phyloP scores from a whole-genome alignment of 1,139 yeast genomes.

The Taiozyma sp. region DNA sequence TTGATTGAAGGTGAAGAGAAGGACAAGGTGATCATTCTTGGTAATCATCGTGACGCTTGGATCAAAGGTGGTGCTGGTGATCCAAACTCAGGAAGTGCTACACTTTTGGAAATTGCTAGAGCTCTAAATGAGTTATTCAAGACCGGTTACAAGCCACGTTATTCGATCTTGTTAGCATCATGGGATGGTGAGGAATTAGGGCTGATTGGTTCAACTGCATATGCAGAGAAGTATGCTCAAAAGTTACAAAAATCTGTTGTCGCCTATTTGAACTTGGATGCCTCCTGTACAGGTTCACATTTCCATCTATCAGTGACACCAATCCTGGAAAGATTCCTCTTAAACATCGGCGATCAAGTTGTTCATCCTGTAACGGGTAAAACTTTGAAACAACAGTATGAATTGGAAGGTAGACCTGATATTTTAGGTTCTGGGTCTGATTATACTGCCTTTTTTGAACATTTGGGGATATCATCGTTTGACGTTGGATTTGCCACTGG shows the following conservation, averaged over 20 bases:
- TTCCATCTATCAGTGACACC: conserved; percentile 48
- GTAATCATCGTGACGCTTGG: conserved; percentile 75
- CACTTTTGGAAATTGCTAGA: conserved; percentile 50
- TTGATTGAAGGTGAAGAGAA: conserved; percentile 44
- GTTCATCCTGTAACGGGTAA: conserved; percentile 39
- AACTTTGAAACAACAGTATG: conserved; percentile 56
- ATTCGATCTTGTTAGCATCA: conserved; percentile 54
- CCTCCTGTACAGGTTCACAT: conserved; percentile 47
- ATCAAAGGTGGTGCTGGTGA: conserved; percentile 69
- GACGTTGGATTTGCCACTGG: conserved; percentile 48
- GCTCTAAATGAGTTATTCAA: conserved; percentile 43
- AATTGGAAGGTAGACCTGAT: conserved; percentile 29
- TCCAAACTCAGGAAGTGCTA: conserved; percentile 64
- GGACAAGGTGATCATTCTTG: conserved; percentile 51
- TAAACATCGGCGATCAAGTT: conserved; percentile 36
- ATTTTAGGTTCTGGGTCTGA: conserved; percentile 65
- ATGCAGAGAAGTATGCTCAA: conserved; percentile 50
- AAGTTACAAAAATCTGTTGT: conserved; percentile 40
- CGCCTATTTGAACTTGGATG: conserved; percentile 61
- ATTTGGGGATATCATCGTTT: conserved; percentile 57
- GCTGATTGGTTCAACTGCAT: conserved; percentile 64
- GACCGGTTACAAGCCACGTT: conserved; percentile 55
- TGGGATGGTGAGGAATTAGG: conserved; percentile 80
- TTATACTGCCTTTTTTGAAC: conserved; percentile 62
- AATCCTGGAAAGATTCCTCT: conserved; percentile 37